These are phyloP conservation scores for Ophiostoma montium DNA, from an alignment of 2,329 filamentous ascomycete genomes.

Conservation along the genomic window DNA sequence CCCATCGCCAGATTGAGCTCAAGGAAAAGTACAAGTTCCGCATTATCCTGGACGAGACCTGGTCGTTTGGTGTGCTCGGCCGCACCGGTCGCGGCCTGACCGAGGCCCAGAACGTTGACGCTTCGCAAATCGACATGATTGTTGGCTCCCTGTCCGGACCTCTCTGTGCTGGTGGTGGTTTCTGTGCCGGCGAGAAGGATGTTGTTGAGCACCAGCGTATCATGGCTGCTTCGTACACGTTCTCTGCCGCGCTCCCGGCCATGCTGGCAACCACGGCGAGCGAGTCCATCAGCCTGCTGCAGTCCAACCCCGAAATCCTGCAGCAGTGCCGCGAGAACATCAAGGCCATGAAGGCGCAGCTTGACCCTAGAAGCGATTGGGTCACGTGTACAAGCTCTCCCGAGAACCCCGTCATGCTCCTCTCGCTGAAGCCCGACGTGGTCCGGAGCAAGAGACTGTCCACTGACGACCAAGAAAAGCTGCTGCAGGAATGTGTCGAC, in stretches of 20 bases:
- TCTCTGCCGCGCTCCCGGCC: slow-evolving; percentile 85
- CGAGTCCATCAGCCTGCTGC: slow-evolving; percentile 74
- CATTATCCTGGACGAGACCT: slow-evolving; percentile 91
- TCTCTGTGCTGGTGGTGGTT: slow-evolving; percentile 83
- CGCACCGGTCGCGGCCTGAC: slow-evolving; percentile 84
- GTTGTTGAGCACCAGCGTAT: slow-evolving; percentile 95
- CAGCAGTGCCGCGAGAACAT: slow-evolving; percentile 72
- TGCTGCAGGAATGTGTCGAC: slow-evolving; percentile 87
- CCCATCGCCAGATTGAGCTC: slow-evolving; percentile 53
- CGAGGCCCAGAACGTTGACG: slow-evolving; percentile 92
- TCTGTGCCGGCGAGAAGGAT: slow-evolving; percentile 83
- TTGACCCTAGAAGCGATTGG: slow-evolving; percentile 92
- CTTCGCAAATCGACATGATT: slow-evolving; percentile 91
- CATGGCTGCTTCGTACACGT: slow-evolving; percentile 83
- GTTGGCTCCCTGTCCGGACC: slow-evolving; percentile 83
- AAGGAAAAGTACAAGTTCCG: slow-evolving; percentile 97
- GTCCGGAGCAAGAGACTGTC: slow-evolving; percentile 54
- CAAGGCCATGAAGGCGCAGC: slow-evolving; percentile 67
- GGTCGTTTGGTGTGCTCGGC: slow-evolving; percentile 90
- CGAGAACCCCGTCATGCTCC: slow-evolving; percentile 78
- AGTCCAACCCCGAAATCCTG: slow-evolving; percentile 74
- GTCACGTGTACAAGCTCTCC: slow-evolving; percentile 63
- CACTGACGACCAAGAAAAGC: slow-evolving; percentile 63
- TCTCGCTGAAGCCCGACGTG: slow-evolving; percentile 73
- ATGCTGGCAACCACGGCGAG: slow-evolving; percentile 92